Percentiles rank a stretch among this genome's conserved stretches.
These are phyloP conservation scores for Melanogaster broomeanus DNA, from an alignment of 768 basidiomycete genomes.

Conservation along the genomic window DNA sequence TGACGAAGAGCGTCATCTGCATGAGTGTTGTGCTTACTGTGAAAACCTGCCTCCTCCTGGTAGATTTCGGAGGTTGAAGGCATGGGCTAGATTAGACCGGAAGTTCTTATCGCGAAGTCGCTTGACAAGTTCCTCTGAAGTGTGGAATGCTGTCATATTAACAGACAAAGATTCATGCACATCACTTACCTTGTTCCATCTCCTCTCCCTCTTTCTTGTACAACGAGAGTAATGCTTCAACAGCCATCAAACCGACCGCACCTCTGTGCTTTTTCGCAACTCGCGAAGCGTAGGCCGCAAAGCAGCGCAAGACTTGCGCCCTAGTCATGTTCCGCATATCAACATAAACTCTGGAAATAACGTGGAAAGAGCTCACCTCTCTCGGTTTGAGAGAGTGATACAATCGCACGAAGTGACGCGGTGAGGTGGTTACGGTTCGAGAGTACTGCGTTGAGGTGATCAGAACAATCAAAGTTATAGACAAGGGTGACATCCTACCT, in stretches of 20 bases:
- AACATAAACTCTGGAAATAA: background rate
- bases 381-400: constrained; percentile 3
- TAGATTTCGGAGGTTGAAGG: background rate
- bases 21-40: too few species aligned
- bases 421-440: constrained; percentile 12
- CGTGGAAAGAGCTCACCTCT: constrained; percentile 1
- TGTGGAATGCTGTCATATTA: background rate
- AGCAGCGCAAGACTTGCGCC: constrained; percentile 3
- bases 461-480: background rate
- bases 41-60: background rate
- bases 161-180: background rate
- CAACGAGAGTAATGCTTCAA: constrained; percentile 19
- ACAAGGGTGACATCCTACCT: background rate
- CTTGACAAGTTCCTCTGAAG: background rate
- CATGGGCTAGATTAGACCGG: background rate
- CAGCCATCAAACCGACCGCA: constrained; percentile 17
- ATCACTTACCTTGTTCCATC: constrained; percentile 10
- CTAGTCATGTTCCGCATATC: background rate
- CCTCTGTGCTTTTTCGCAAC: constrained; percentile 8
- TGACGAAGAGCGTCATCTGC: background rate
- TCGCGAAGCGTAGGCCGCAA: constrained; percentile 11
- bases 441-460: background rate
- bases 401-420: constrained; percentile 13
- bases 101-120: background rate
- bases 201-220: constrained; percentile 3